Evolutionary conservation across 2,329 filamentous ascomycete genomes (phyloP), one percentile per base, ranked within the genome.

Genomic region (Fusarium algeriense): DNA sequence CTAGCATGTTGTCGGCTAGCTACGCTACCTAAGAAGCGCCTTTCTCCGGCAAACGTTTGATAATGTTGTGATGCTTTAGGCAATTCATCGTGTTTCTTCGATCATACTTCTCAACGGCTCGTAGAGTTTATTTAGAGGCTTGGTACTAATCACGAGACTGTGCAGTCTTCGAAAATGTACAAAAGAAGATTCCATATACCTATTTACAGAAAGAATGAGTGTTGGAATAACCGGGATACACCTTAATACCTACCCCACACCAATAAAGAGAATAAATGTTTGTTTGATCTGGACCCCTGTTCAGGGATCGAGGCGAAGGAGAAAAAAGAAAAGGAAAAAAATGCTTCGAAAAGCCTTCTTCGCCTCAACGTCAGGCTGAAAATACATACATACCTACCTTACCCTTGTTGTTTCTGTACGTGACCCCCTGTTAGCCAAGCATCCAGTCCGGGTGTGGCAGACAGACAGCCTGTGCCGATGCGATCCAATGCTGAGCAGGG

Each of bases 281-380:
- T 38, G 30, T 38, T 34, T 46, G 38, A 64, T 30, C 37, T 20
- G 46, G 60, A 71, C 54, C 64, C 54, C 50, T 53, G 41, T 26
- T 61, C 38, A 41, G n/a, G 23, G 32, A 46, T 46, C 17, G n/a
- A 19, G 26, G 44, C 28, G 19, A 28, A 52, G 34, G 34, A 14
- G 30, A 23, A 34, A 13, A 34, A 17, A 14, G 19, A 19, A 20
- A 44, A 23, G 34, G 34, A 37, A 41, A 43, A 64, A 62, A 49
- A 34, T 50, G 26, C 53, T 69, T 61, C 53, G 20, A 56, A 40
- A 71, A 60, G 43, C 41, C 59, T 71, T 71, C 50, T 63, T 71
- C 56, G 48, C 64, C 59, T 64, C 49, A 71, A 62, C 53, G 45
- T 54, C 56, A 57, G 55, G 52, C 56, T 67, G 60, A 60, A 60